Evolutionary conservation across 2,329 filamentous ascomycete genomes (phyloP).

Genomic region (Helotiales sp.): DNA sequence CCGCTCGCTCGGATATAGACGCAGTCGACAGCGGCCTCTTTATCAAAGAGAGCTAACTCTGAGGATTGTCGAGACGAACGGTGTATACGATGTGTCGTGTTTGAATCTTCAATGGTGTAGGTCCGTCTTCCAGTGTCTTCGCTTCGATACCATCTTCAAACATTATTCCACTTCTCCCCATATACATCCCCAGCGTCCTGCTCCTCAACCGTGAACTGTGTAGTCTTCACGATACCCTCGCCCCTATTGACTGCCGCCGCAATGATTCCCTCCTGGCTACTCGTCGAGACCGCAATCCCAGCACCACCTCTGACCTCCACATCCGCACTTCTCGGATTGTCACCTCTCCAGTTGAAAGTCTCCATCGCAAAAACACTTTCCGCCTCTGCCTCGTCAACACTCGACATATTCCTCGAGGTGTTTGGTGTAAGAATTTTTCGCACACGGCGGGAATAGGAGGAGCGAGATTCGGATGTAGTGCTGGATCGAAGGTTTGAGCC

Average conservation of each 20-base stretch:
- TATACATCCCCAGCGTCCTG: background rate
- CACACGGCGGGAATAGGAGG: conserved; percentile 1
- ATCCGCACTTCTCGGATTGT: background rate
- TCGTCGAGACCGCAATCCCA: background rate
- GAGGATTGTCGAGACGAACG: too few relatives aligned
- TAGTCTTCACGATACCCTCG: conserved; percentile 7
- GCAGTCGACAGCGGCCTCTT: too few relatives aligned
- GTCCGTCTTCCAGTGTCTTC: background rate
- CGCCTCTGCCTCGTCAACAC: conserved; percentile 1
- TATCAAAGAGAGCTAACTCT: too few relatives aligned
- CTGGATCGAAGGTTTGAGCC: background rate
- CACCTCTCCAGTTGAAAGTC: conserved; percentile 5
- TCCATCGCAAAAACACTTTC: conserved; percentile 2
- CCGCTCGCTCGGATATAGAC: too few relatives aligned
- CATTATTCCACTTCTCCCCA: conserved; percentile 9
- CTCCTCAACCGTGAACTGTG: conserved; percentile 1
- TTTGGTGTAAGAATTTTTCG: background rate
- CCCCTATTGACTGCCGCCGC: background rate
- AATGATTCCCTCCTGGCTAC: conserved; percentile 3
- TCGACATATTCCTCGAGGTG: background rate
- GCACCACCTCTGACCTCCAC: background rate
- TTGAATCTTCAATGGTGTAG: background rate
- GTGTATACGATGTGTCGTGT: too few relatives aligned
- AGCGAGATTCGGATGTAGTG: background rate
- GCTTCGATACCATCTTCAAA: background rate